Evolutionary conservation across 2,329 filamentous ascomycete genomes (phyloP), one percentile per base, ranked within the genome.

Genomic region (Pestalotiopsis sp.): DNA sequence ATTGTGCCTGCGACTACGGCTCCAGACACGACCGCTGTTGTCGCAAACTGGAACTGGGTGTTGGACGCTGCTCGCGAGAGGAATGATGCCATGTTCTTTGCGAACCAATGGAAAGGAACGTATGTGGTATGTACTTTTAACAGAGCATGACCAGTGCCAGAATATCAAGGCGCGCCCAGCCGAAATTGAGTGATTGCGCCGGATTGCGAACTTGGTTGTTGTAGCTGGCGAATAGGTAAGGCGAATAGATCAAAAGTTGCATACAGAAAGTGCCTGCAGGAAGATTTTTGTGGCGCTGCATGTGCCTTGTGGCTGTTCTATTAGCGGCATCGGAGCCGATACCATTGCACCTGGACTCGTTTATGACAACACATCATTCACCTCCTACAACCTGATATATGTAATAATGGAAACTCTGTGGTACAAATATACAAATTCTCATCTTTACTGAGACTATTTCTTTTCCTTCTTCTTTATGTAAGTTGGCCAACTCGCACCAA

Each of bases 11-110:
- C 88, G 30, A 87, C 88, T 0, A 88, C 82, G 9, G 84, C 85
- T 20, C 88, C 89, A 0, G 89, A 91, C 14, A 88, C 80, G 24
- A 93, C 82, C 2, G 93, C 93, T 0, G 92, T 94, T 3, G 90
- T 87, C 20, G 89, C 86, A 44, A 96, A 82, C 77, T 94, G 92
- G 56, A 85, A 76, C 30, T 82, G 83, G 40, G 83, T 79, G 73
- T 80, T 84, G 52, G 81, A 78, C 55, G 83, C 74, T 4, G 81
- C 78, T 65, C 83, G 81, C 56, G 81, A 77, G 35, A 86, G 66
- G 44, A 84, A 79, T 38, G 83, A 83, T 56, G 64, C n/a, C 64
- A 66, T 66, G 20, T n/a, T 61, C 17, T 52, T 52, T 9, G 44
- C 44, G 44, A 52, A 52, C 17, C n/a, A 9, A 52, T 7, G 14